A percentile compares a stretch with the other conserved stretches of the same genome.
These are phyloP conservation scores for Spizellomyces sp. DNA, from an alignment of 192 early-diverging fungal species.

Conservation along the genomic window DNA sequence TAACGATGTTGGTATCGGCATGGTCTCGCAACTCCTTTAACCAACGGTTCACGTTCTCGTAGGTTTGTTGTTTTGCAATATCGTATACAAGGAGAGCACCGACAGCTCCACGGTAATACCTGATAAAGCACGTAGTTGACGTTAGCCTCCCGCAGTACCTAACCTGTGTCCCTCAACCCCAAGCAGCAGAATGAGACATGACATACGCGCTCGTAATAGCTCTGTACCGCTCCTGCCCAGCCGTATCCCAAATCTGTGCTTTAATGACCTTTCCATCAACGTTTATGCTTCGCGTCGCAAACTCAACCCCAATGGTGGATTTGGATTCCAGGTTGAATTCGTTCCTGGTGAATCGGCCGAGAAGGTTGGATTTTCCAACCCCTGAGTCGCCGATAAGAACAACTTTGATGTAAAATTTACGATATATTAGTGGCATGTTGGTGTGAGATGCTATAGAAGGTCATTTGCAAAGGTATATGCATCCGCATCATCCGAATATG, in stretches of 20 bases:
- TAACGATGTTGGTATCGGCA: conserved; percentile 98
- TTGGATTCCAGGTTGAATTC: conserved; percentile 99
- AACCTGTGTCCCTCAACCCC: neutral
- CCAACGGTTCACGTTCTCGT: conserved; percentile 97
- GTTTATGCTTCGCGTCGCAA: conserved; percentile 93
- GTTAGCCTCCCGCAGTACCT: neutral
- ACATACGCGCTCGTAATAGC: conserved; percentile 59
- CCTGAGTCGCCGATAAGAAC: conserved; percentile 88
- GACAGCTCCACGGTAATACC: conserved; percentile 96
- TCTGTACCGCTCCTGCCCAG: conserved; percentile 70
- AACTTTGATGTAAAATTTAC: conserved; percentile 21
- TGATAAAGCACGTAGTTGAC: conserved; percentile 29
- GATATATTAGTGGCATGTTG: conserved; percentile 5
- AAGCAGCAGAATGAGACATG: neutral
- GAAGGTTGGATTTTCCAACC: conserved; percentile 97
- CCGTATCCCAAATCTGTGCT: conserved; percentile 99
- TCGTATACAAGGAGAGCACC: conserved; percentile 97
- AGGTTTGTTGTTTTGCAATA: conserved; percentile 94
- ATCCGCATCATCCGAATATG: neutral
- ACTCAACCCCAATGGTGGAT: conserved; percentile 99
- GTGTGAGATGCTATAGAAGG: conserved; percentile 12
- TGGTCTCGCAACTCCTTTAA: conserved; percentile 97
- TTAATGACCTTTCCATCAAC: conserved; percentile 98
- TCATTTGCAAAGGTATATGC: conserved; percentile 1
- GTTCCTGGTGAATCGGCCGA: conserved; percentile 95